Evolutionary conservation across 768 basidiomycete species (phyloP), one percentile per base, ranked within the genome.

Genomic region (Boletus tylopilopsis): DNA sequence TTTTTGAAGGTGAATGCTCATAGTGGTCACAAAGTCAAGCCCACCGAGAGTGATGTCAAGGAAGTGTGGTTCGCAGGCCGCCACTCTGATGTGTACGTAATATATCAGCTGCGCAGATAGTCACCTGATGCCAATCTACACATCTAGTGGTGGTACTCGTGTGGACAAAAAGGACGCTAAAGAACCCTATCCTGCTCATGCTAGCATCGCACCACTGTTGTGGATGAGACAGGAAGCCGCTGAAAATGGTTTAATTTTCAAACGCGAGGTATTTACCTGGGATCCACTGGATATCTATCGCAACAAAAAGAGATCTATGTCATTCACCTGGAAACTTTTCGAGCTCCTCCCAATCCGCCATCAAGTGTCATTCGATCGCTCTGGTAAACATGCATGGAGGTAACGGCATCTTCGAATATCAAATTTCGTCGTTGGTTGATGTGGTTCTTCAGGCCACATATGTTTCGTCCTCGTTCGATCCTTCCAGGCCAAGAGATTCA

Each of bases 21-120:
- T 4, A 16, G 16, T 16, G 12, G 12, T 11, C 30, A 37, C 35
- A 23, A 9, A 10, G 11, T 37, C 3, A 16, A 9, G 5, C 35
- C 6, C 3, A 1, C 10, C 1, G n/a, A 22, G 7, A 4, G 41
- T 27, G 25, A 36, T 11, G 22, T 49, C 18, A 19, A 49, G 16
- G 40, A 42, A 24, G 25, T 42, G 5, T 49, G 49, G 49, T 49
- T 49, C 22, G 3, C 42, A 2, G 49, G 49, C 5, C 30, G 42
- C 13, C 49, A 49, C 10, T 19, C 35, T n/a, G 22, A 42, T 4
- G 27, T 42, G 40, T 42, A 29, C 19, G 40, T 42, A 6, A n/a
- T n/a, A 29, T 10, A 29, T 19, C 3, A 9, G n/a, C n/a, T n/a
- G n/a, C n/a, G n/a, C n/a, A n/a, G n/a, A n/a, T n/a, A n/a, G n/a